Percentiles rank a stretch among this genome's conserved stretches.
Conservation (phyloP, 1,284 basidiomycete species). For the Melampsora americana region DNA sequence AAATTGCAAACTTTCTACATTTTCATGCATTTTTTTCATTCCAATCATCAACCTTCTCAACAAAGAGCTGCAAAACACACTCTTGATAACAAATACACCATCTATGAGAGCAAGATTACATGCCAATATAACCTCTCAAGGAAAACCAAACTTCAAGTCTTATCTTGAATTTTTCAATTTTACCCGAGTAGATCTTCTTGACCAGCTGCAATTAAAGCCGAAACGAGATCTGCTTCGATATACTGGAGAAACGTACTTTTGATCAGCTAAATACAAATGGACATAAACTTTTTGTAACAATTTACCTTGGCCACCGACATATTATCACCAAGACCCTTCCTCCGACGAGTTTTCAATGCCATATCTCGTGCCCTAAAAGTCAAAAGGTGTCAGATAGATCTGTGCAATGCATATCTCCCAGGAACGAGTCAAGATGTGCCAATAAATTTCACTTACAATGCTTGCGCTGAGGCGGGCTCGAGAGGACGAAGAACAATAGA, state of each 20-base stretch:
- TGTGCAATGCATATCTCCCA: background rate
- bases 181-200: constrained; percentile 41
- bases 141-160: background rate
- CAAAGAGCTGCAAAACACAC: background rate
- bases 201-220: constrained; percentile 38
- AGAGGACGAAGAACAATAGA: constrained; percentile 90
- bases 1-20: background rate
- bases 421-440: too few species aligned
- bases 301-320: constrained; percentile 44
- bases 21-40: background rate
- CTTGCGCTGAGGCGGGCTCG: constrained; percentile 93
- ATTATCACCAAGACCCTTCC: constrained; percentile 78
- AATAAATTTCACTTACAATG: constrained; percentile 50
- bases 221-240: constrained; percentile 41
- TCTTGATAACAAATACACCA: background rate
- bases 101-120: background rate
- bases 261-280: background rate
- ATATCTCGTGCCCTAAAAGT: constrained; percentile 76
- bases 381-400: background rate
- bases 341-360: constrained; percentile 88
- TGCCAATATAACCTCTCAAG: background rate
- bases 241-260: constrained; percentile 7
- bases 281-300: background rate
- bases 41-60: background rate
- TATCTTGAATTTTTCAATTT: background rate